These are phyloP conservation scores for Quercus rubra DNA, from an alignment of 306 rosid species.

Conservation along the genomic window DNA sequence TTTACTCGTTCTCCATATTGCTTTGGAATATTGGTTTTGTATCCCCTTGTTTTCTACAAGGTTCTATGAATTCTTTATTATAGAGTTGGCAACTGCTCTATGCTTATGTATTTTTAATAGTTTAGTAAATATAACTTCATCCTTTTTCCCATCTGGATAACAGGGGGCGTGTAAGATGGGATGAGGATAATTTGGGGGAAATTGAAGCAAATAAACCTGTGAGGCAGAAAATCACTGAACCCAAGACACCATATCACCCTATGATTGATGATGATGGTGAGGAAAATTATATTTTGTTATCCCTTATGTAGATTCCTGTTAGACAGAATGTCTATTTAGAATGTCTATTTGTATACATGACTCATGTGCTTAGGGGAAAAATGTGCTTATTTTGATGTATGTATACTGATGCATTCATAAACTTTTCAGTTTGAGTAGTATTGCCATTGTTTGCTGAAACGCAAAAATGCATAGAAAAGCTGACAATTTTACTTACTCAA, in stretches of 20 bases:
- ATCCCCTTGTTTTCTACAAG: neutral
- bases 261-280: conserved; percentile 89
- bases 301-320: conserved; percentile 4
- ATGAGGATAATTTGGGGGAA: conserved; percentile 79
- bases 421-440: neutral
- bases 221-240: conserved; percentile 98
- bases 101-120: neutral
- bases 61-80: neutral
- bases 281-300: conserved; percentile 6
- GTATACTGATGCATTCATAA: neutral
- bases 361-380: neutral
- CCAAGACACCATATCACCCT: conserved; percentile 96
- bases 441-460: neutral
- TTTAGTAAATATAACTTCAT: conserved; percentile 14
- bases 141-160: conserved; percentile 19
- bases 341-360: conserved; percentile 6
- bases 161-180: conserved; percentile 85
- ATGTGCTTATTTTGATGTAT: neutral
- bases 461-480: neutral
- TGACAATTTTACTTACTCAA: too few relatives aligned
- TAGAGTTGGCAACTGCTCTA: neutral
- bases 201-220: conserved; percentile 97
- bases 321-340: conserved; percentile 17
- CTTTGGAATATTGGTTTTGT: neutral
- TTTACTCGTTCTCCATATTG: neutral